Evolutionary conservation across 2,329 filamentous ascomycete species (phyloP).

Genomic region (Beauveria asiatica): DNA sequence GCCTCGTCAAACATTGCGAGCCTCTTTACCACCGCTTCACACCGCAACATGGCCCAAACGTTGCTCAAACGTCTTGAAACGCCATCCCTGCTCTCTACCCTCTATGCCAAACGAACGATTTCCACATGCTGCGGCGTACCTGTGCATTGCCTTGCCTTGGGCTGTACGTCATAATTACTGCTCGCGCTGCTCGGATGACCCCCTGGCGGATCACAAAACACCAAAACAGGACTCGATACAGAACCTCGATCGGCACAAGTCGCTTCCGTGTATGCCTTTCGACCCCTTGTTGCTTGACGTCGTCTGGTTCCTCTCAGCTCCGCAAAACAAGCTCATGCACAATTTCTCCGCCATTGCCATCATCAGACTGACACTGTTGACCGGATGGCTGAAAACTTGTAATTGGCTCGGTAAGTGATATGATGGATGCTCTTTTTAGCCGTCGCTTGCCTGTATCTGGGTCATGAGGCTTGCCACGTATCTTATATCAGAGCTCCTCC

Average conservation of each 20-base stretch:
- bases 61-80: conserved; percentile 9
- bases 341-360: background rate
- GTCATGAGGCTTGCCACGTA: background rate
- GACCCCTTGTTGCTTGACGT: background rate
- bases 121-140: background rate
- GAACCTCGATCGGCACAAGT: conserved; percentile 3
- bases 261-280: background rate
- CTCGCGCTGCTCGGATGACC: background rate
- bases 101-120: conserved; percentile 8
- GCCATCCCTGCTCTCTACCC: background rate
- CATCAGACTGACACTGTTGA: background rate
- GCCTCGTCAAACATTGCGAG: background rate
- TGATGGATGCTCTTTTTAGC: too few relatives aligned
- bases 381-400: too few relatives aligned
- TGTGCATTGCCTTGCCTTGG: background rate
- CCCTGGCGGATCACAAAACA: background rate
- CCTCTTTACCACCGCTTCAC: background rate
- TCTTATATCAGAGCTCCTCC: too few relatives aligned
- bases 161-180: background rate
- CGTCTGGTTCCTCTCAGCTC: conserved; percentile 1
- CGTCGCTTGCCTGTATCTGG: background rate
- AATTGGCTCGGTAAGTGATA: background rate
- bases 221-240: background rate
- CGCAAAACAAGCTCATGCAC: conserved; percentile 8
- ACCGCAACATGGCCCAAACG: conserved; percentile 7